These are phyloP conservation scores for Ottelia alismoides DNA, from an alignment of 106 monocot species.

Conservation along the genomic window DNA sequence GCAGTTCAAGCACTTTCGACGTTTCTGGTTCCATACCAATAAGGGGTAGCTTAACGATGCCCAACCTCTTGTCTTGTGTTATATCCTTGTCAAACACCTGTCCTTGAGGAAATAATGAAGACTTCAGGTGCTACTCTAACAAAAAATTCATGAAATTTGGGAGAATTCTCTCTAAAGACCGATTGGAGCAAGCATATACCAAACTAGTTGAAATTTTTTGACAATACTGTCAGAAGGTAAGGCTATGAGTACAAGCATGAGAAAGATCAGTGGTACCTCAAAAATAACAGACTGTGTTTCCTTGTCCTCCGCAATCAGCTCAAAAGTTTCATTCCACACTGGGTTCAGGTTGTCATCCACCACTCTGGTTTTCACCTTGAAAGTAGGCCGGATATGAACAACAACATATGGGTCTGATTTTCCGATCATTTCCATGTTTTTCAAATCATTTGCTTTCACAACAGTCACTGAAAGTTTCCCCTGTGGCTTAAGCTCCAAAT, in stretches of 20 bases:
- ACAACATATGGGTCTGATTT: constrained; percentile 94
- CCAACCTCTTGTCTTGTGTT: constrained; percentile 68
- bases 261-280: too few relatives aligned
- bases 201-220: too few relatives aligned
- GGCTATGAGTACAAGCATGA: too few relatives aligned
- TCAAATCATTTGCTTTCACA: constrained; percentile 51
- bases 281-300: constrained; percentile 64
- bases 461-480: constrained; percentile 53
- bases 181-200: too few relatives aligned
- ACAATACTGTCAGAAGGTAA: too few relatives aligned
- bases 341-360: too few relatives aligned
- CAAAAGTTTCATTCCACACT: constrained; percentile 77
- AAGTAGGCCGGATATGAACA: constrained; percentile 53
- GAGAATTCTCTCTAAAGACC: too few relatives aligned
- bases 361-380: constrained; percentile 78
- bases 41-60: constrained; percentile 58
- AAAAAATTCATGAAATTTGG: too few relatives aligned
- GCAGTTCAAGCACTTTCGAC: constrained; percentile 50
- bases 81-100: constrained; percentile 96
- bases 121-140: too few relatives aligned
- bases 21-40: constrained; percentile 62
- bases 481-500: constrained; percentile 80
- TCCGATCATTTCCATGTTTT: constrained; percentile 74
- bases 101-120: too few relatives aligned
- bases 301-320: constrained; percentile 74